These are phyloP conservation scores for Pinus taeda DNA, from an alignment of 75 land plant genomes.

Conservation along the genomic window DNA sequence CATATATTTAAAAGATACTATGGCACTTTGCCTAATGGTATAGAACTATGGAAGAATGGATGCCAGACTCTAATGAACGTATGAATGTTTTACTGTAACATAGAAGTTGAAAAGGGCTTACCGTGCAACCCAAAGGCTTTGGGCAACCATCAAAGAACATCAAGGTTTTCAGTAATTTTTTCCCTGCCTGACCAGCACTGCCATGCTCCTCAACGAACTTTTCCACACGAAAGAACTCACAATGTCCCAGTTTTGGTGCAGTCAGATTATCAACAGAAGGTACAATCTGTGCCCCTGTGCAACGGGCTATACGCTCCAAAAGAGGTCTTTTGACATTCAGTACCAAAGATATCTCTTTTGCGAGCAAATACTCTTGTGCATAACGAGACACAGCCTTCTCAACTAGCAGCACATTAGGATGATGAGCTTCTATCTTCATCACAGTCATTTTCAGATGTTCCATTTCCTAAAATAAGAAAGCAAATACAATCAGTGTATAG, in stretches of 20 bases:
- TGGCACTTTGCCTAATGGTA: no score
- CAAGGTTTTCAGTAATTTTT: conserved; percentile 53
- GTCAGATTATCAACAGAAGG: conserved; percentile 36
- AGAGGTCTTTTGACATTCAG: conserved; percentile 88
- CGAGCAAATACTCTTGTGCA: conserved; percentile 65
- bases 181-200: conserved; percentile 39
- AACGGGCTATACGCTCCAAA: conserved; percentile 80
- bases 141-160: conserved; percentile 98
- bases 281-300: conserved; percentile 83
- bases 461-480: conserved; percentile 48
- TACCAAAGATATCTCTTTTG: conserved; percentile 79
- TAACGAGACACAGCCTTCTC: conserved; percentile 84
- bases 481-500: no score
- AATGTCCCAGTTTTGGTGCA: conserved; percentile 49
- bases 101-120: conserved; percentile 18
- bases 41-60: no score
- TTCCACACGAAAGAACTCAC: conserved; percentile 75
- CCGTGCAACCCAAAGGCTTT: conserved; percentile 88
- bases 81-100: no score
- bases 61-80: no score
- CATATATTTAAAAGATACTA: no score
- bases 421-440: conserved; percentile 61
- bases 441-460: conserved; percentile 46
- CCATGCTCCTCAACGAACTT: conserved; percentile 85
- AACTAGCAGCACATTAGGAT: conserved; percentile 89